Conservation (phyloP, 1,284 basidiomycete species). For the Ustilago trichophora region DNA sequence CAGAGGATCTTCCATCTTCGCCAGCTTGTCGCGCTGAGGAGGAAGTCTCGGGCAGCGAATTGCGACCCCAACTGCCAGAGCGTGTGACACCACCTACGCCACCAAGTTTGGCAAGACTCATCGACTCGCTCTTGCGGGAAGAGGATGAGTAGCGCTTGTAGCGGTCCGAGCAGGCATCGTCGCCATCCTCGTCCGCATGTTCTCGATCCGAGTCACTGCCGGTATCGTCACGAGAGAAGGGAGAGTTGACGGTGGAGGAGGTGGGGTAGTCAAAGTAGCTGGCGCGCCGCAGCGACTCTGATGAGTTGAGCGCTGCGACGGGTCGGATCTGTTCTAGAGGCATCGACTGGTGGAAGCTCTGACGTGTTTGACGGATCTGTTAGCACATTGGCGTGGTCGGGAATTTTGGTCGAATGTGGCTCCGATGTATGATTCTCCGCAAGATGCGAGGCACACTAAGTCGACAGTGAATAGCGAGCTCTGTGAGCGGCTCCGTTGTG, state of each 20-base stretch:
- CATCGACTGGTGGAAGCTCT: slow-evolving; percentile 22
- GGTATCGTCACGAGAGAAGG: slow-evolving; percentile 14
- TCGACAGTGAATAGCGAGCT: not conserved
- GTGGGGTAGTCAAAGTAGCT: slow-evolving; percentile 29
- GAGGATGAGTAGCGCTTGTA: slow-evolving; percentile 15
- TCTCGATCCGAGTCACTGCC: slow-evolving; percentile 24
- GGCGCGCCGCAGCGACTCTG: slow-evolving; percentile 38
- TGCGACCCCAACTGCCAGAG: slow-evolving; percentile 55
- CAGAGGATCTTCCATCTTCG: slow-evolving; percentile 14
- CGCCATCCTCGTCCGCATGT: slow-evolving; percentile 9
- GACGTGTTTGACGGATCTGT: slow-evolving; percentile 8
- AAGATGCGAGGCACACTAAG: not conserved
- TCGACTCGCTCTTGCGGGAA: slow-evolving; percentile 31
- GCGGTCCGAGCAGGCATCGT: slow-evolving; percentile 12
- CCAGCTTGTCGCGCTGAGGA: slow-evolving; percentile 8
- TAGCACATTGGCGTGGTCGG: slow-evolving; percentile 12
- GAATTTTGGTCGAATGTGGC: not conserved
- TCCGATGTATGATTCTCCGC: not conserved
- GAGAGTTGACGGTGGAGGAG: slow-evolving; percentile 3
- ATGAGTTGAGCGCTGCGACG: slow-evolving; percentile 43
- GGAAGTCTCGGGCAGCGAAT: slow-evolving; percentile 26
- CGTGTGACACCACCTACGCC: slow-evolving; percentile 58
- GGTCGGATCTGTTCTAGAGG: slow-evolving; percentile 53
- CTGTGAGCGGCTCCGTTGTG: not conserved
- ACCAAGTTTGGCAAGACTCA: slow-evolving; percentile 53